These are phyloP conservation scores for Guadua angustifolia DNA, from an alignment of 176 grass and related monocot species.

Conservation along the genomic window DNA sequence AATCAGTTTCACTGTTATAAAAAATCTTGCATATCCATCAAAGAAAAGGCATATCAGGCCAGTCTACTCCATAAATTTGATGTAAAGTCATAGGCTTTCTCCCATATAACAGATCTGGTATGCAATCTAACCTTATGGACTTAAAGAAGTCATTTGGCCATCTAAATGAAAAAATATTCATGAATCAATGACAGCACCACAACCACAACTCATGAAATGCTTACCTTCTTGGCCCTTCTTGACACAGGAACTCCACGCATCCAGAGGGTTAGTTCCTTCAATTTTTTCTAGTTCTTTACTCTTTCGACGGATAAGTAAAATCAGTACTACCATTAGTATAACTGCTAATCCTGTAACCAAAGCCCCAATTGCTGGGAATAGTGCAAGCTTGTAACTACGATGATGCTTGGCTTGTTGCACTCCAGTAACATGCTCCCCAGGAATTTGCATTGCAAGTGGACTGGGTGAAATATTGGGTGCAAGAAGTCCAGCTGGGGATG, in stretches of 20 bases:
- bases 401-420: conserved; percentile 63
- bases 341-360: conserved; percentile 71
- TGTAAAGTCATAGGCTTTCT: background rate
- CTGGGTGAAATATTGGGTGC: conserved; percentile 61
- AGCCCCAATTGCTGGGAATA: conserved; percentile 68
- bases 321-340: conserved; percentile 71
- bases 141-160: conserved; percentile 1
- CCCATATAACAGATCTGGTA: background rate
- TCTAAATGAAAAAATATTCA: conserved; percentile 12
- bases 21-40: conserved; percentile 3
- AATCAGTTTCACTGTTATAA: background rate
- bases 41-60: background rate
- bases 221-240: conserved; percentile 77
- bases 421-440: conserved; percentile 53
- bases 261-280: conserved; percentile 47
- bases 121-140: conserved; percentile 1
- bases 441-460: conserved; percentile 57
- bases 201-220: conserved; percentile 12
- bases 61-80: background rate
- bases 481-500: conserved; percentile 33
- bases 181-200: background rate
- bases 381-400: conserved; percentile 53
- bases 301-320: conserved; percentile 84
- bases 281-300: conserved; percentile 72
- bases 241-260: conserved; percentile 51